Percentiles rank a stretch among this genome's conserved stretches.
Conservation (phyloP, 169 alveolate genomes). For the Cryptosporidium muris region DNA sequence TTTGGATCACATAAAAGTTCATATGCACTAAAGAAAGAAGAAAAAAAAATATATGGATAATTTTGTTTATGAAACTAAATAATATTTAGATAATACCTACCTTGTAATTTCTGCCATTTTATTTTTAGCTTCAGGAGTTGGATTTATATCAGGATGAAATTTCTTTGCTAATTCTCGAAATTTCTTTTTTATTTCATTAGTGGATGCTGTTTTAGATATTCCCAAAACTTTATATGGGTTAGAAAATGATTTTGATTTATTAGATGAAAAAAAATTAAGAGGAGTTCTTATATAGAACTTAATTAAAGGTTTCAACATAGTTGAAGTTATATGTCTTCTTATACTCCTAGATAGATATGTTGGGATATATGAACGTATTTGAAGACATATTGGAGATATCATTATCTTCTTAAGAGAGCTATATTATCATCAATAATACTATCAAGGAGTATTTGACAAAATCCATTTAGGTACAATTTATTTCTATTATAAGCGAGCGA, state of each 20-base stretch:
- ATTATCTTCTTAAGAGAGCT: no score
- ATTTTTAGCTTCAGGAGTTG: conserved; percentile 92
- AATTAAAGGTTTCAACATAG: no score
- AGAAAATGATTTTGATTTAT: not conserved
- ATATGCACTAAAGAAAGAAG: conserved; percentile 85
- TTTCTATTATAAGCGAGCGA: no score
- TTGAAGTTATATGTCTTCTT: no score
- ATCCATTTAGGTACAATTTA: no score
- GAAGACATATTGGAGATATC: no score
- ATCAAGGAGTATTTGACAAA: no score
- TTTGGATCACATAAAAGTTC: conserved; percentile 91
- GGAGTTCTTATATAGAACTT: no score
- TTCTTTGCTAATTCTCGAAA: conserved; percentile 90
- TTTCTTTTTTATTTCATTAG: conserved; percentile 86
- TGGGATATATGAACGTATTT: no score
- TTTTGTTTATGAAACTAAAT: not conserved
- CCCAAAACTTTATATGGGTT: conserved; percentile 89
- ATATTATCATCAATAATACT: no score
- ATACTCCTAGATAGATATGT: no score
- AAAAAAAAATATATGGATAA: not conserved
- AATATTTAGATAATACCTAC: conserved; percentile 71
- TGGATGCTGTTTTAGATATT: conserved; percentile 86
- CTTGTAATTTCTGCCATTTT: conserved; percentile 91
- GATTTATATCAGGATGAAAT: conserved; percentile 93
- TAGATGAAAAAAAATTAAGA: no score